Evolutionary conservation across 108 stramenopile genomes (phyloP), one percentile per base, ranked within the genome.

Genomic region (Cyclostephanos tholiformis): DNA sequence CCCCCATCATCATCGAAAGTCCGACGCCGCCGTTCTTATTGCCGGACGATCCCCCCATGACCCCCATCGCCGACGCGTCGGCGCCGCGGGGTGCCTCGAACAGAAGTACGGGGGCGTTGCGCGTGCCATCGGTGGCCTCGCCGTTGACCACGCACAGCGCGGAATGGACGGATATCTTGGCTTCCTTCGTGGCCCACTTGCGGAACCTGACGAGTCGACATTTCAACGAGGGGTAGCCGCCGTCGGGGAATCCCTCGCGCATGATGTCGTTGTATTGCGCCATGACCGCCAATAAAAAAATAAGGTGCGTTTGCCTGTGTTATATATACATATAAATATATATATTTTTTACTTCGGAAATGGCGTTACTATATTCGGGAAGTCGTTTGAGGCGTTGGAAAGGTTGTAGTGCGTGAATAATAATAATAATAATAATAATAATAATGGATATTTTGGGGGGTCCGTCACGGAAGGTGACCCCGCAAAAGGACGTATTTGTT

Each of bases 51-150:
- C 13, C 64, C 11, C 57, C 57, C 30, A 23, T 23, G 27, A 8
- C 53, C 16, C 59, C 59, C 6, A 2, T 35, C 35, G 3, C 19
- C 22, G 39, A 38, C 38, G 50, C 25, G 20, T 52, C 61, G 10
- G 61, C 2, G 19, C n/a, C 13, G 29, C 57, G 57, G 22, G 67
- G 69, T 14, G 76, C 29, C 36, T 72, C 84, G 76, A 88, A 88
- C 29, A 65, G 57, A 55, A 92, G 79, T 16, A 95, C 82, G 9
- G 91, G 94, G 19, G 94, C 94, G 65, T 95, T 95, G 50, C 85
- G 86, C 30, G 91, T 91, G 36, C 94, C 94, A 74, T 92, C 94
- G 11, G 94, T 95, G 35, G 94, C 94, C 74, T 95, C 94, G 25
- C 90, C 89, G 63, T 92, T 95, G 35, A 92, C 94, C 14, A 92